phyloP scores from a whole-genome alignment of 176 grass and related monocot genomes.

The bread wheat (Triticum aestivum) region DNA sequence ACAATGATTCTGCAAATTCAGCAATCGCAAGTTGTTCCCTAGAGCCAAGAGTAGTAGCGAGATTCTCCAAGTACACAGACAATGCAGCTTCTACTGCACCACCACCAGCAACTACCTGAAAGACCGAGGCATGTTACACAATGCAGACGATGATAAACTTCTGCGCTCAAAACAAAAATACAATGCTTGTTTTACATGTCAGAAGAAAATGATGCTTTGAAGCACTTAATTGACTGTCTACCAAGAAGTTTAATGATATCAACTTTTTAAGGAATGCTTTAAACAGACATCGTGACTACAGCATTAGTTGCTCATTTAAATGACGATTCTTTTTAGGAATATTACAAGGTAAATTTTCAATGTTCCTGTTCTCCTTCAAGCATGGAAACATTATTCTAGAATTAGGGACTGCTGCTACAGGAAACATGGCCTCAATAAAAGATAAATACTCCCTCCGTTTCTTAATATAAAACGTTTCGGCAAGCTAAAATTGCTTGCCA shows the following conservation, averaged over 20 bases:
- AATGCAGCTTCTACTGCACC: conserved; percentile 85
- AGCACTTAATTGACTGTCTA: background rate
- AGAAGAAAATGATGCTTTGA: background rate
- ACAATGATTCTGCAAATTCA: conserved; percentile 86
- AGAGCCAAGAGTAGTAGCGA: conserved; percentile 89
- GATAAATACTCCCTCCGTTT: no score
- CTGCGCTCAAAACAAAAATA: background rate
- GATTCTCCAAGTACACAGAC: conserved; percentile 91
- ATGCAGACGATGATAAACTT: background rate
- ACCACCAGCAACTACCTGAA: conserved; percentile 89
- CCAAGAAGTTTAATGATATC: background rate
- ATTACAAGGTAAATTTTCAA: background rate
- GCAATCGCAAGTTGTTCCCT: conserved; percentile 93
- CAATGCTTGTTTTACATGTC: background rate
- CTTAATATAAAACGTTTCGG: no score
- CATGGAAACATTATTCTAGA: background rate
- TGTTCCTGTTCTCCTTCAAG: background rate
- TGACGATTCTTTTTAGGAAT: no score
- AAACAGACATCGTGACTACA: background rate
- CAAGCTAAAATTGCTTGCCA: no score
- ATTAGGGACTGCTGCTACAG: background rate
- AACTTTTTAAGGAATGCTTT: no score
- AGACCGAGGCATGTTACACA: background rate
- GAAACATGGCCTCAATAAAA: background rate
- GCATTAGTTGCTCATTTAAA: background rate